phyloP scores from a whole-genome alignment of 2,329 filamentous ascomycete species.

The Hortaea werneckii region DNA sequence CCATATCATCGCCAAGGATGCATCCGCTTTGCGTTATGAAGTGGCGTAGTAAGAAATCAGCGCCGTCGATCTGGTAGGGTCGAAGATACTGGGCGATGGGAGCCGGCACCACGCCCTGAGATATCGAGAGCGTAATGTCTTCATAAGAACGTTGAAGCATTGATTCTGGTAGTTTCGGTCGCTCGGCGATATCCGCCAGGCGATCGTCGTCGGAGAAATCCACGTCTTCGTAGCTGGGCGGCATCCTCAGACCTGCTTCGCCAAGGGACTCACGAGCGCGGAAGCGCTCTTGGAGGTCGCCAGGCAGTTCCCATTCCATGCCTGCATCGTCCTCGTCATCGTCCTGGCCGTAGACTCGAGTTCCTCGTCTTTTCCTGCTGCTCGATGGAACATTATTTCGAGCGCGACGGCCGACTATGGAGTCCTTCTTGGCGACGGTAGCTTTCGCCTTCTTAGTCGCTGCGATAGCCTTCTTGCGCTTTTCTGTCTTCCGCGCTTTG shows the following conservation, averaged over 20 bases:
- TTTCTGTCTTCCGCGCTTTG: constrained; percentile 48
- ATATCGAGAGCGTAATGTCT: constrained; percentile 65
- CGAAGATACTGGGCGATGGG: constrained; percentile 84
- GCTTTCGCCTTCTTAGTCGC: constrained; percentile 41
- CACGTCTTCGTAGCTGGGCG: constrained; percentile 66
- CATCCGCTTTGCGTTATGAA: constrained; percentile 89
- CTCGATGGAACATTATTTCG: constrained; percentile 7
- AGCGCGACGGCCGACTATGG: constrained; percentile 27
- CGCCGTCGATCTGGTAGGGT: constrained; percentile 82
- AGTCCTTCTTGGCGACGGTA: constrained; percentile 26
- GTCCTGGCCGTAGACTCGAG: constrained; percentile 16
- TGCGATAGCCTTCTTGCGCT: constrained; percentile 43
- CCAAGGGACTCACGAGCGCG: constrained; percentile 46
- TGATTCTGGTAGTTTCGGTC: constrained; percentile 56
- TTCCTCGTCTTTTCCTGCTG: constrained; percentile 2
- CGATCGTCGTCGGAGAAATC: constrained; percentile 63
- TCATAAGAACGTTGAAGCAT: constrained; percentile 57
- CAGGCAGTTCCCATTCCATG: constrained; percentile 54
- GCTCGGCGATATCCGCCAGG: constrained; percentile 53
- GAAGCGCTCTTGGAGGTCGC: constrained; percentile 62
- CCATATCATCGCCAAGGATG: constrained; percentile 95
- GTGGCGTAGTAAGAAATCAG: constrained; percentile 71
- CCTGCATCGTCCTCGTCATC: constrained; percentile 43
- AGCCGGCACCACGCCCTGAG: constrained; percentile 72
- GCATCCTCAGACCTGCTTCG: constrained; percentile 61